Evolutionary conservation across 2,329 filamentous ascomycete species (phyloP), one percentile per base, ranked within the genome.

Genomic region (Cladophialophora chaetospira): DNA sequence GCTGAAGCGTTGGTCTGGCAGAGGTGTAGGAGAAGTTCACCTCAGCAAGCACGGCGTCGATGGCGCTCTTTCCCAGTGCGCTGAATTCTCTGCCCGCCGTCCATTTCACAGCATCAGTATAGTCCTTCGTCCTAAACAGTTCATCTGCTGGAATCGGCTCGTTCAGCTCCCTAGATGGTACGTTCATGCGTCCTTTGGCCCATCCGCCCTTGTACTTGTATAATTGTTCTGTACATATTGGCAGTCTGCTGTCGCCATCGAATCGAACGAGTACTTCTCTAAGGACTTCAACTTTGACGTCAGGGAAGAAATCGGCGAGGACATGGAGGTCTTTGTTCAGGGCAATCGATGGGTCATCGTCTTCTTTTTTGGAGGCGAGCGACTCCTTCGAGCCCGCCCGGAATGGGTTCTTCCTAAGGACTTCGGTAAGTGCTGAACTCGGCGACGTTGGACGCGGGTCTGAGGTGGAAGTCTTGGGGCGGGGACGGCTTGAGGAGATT

Each of bases 31-130:
- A 76, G 57, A 73, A 76, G 54, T 79, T 79, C 26, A 71, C 71
- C 59, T 79, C 77, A 2, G 77, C 77, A 21, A 79, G 65, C 5
- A 79, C 76, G 15, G 71, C 77, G 25, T 77, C 74, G 10, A 79
- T 65, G 1, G 73, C 71, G 64, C 75, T 78, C 56, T 68, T 72
- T 59, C 72, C 77, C 38, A 78, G 58, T 1, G 65, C 65, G 51
- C 67, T 71, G 62, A 78, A 79, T 60, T 79, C 77, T 52, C 73
- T 72, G 28, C 62, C 60, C 43, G 79, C 63, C n/a, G 65, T 64
- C 26, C 61, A 46, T 55, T 70, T 74, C 38, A 75, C 75, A 5
- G 73, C 71, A 51, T 64, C 58, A 56, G 75, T 77, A 60, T 79
- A 79, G 21, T 71, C 68, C 19, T 70, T 68, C 23, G 70, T 72